These are phyloP conservation scores for Pestalotiopsis sp. DNA, from an alignment of 2,329 filamentous ascomycete species.

Conservation along the genomic window DNA sequence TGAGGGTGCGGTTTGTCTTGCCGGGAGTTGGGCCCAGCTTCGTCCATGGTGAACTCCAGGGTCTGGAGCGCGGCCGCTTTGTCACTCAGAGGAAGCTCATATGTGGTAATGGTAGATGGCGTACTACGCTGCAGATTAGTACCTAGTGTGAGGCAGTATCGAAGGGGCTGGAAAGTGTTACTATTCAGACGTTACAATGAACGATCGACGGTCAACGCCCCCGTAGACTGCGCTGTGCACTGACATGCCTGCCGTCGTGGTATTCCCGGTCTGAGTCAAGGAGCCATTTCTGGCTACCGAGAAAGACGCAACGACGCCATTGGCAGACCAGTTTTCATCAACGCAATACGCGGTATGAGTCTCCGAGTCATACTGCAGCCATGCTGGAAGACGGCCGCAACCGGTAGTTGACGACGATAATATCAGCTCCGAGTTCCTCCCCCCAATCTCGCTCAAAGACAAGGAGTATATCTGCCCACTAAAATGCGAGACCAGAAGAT, in stretches of 20 bases:
- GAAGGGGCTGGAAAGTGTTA: conserved; percentile 25
- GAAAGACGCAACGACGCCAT: conserved; percentile 38
- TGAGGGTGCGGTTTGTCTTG: conserved; percentile 61
- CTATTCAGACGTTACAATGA: conserved; percentile 49
- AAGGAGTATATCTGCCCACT: conserved; percentile 42
- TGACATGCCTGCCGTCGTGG: conserved; percentile 37
- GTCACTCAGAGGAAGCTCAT: conserved; percentile 40
- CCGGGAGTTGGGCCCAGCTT: conserved; percentile 48
- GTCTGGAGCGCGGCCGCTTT: conserved; percentile 36
- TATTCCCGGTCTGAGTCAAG: conserved; percentile 33
- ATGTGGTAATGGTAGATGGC: conserved; percentile 45
- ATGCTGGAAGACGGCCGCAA: conserved; percentile 40
- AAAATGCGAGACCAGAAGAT: conserved; percentile 41
- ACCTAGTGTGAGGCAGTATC: conserved; percentile 18
- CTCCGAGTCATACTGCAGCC: conserved; percentile 38
- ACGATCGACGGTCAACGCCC: conserved; percentile 38
- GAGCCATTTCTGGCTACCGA: conserved; percentile 34
- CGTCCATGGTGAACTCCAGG: conserved; percentile 43
- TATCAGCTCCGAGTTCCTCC: conserved; percentile 28
- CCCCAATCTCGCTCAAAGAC: conserved; percentile 26
- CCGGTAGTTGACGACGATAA: conserved; percentile 31
- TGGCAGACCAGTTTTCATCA: conserved; percentile 40
- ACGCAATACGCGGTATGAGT: conserved; percentile 37
- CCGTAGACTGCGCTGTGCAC: conserved; percentile 46
- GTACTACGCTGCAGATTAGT: conserved; percentile 31